Conservation (phyloP, 2,329 filamentous ascomycete species). For the Cladophialophora yegresii region DNA sequence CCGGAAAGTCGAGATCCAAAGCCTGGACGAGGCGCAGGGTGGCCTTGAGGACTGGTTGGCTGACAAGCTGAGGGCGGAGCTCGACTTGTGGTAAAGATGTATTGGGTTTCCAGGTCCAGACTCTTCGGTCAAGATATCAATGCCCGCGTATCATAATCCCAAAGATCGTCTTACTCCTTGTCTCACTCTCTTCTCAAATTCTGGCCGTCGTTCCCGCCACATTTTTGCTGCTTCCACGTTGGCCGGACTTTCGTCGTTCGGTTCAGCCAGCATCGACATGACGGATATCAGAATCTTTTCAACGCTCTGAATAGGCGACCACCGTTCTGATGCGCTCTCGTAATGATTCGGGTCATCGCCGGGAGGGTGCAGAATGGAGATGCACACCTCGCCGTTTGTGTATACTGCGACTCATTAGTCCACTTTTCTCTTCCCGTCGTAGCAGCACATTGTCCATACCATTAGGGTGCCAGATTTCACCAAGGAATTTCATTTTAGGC, state of each 20-base stretch:
- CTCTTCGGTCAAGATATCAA: background rate
- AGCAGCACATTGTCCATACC: conserved; percentile 54
- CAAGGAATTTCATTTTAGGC: conserved; percentile 92
- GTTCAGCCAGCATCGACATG: conserved; percentile 97
- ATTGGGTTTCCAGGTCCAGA: background rate
- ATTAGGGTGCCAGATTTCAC: conserved; percentile 95
- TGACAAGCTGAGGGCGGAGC: conserved; percentile 9
- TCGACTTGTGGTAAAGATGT: conserved; percentile 3
- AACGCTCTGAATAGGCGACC: conserved; percentile 94
- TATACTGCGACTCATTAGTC: conserved; percentile 64
- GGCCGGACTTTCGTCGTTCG: conserved; percentile 93
- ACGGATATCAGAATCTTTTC: conserved; percentile 97
- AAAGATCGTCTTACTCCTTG: conserved; percentile 78
- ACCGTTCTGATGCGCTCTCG: conserved; percentile 91
- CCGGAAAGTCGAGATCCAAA: conserved; percentile 64
- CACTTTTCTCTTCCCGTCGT: background rate
- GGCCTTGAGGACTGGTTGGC: conserved; percentile 50
- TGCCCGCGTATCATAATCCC: conserved; percentile 55
- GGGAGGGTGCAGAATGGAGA: conserved; percentile 94
- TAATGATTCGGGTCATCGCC: conserved; percentile 98
- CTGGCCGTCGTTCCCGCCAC: conserved; percentile 80
- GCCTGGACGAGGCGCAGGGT: conserved; percentile 49
- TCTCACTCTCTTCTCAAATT: conserved; percentile 85
- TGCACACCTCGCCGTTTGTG: conserved; percentile 87
- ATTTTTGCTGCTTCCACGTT: conserved; percentile 96